Evolutionary conservation across 139 green algal genomes (phyloP).

Genomic region (Closterium sp.): DNA sequence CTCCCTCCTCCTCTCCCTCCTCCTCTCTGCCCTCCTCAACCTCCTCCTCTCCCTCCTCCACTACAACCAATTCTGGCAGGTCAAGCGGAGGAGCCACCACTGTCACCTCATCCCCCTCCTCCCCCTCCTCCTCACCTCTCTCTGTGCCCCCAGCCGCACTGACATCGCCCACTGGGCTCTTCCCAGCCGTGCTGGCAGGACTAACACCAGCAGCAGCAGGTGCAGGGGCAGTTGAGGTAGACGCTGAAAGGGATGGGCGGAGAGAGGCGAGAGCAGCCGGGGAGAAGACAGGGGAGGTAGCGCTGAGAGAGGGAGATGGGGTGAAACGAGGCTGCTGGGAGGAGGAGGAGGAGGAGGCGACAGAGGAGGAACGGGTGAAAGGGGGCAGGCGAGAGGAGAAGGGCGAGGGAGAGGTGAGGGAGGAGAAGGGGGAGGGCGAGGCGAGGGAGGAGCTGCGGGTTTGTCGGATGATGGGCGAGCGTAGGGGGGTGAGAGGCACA

Average conservation of each 20-base stretch:
- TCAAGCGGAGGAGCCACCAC: not conserved
- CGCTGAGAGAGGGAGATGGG: not conserved
- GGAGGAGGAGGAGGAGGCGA: not conserved
- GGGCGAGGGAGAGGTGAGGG: not conserved
- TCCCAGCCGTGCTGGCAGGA: no score
- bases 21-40: no score
- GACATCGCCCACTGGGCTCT: no score
- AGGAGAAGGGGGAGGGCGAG: not conserved
- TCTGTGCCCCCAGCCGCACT: no score
- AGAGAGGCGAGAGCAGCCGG: not conserved
- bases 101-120: not conserved
- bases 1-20: no score
- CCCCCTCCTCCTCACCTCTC: not conserved
- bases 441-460: not conserved
- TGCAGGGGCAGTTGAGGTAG: no score
- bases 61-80: not conserved
- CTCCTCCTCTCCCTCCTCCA: not conserved
- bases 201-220: not conserved
- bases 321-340: not conserved
- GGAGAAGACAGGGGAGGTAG: not conserved
- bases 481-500: not conserved
- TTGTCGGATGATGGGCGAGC: not conserved
- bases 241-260: no score
- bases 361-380: not conserved
- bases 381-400: not conserved